Evolutionary conservation across 2,329 filamentous ascomycete species (phyloP), one percentile per base, ranked within the genome.

Genomic region (Pseudofabraea citricarpa): DNA sequence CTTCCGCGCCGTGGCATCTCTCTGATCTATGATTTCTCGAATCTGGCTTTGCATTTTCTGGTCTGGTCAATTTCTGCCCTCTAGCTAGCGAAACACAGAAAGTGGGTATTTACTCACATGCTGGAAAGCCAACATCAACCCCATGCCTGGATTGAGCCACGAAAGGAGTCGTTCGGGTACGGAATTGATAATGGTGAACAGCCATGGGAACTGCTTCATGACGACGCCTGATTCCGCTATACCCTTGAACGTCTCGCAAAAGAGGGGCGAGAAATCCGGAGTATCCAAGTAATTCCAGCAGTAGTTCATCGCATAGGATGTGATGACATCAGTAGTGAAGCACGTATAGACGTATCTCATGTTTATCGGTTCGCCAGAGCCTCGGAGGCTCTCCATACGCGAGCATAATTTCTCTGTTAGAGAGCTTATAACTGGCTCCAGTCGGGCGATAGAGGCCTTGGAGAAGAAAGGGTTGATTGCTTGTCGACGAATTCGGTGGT

Each of bases 261-360:
- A 55, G 21, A 43, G 24, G 5, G 50, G 50, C 6, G 44, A 46
- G 35, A 57, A 57, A 26, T 57, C 49, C 12, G 43, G 41, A 26
- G 36, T 44, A 19, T 57, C 52, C 7, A 57, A 44, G 39, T 48
- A 42, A 35, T 55, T 48, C 47, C 50, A 49, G 27, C 39, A 49
- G 8, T 47, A 33, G 24, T 51, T 61, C 15, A 62, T 54, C 16
- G 51, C 51, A 49, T 60, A 62, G 22, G 56, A 44, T 15, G 55
- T 60, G 24, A 63, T 55, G 6, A 58, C 49, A 48, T 64, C 61
- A 10, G 51, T 56, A 10, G 50, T 45, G 12, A 49, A 43, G 38
- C 45, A 54, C 31, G 44, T 43, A 35, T 50, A 54, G 6, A 46
- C 44, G 16, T 44, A 16, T 9, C 44, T 40, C 45, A 57, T 51